phyloP scores from a whole-genome alignment of 2,329 filamentous ascomycete genomes.

The Microsporum ferrugineum region DNA sequence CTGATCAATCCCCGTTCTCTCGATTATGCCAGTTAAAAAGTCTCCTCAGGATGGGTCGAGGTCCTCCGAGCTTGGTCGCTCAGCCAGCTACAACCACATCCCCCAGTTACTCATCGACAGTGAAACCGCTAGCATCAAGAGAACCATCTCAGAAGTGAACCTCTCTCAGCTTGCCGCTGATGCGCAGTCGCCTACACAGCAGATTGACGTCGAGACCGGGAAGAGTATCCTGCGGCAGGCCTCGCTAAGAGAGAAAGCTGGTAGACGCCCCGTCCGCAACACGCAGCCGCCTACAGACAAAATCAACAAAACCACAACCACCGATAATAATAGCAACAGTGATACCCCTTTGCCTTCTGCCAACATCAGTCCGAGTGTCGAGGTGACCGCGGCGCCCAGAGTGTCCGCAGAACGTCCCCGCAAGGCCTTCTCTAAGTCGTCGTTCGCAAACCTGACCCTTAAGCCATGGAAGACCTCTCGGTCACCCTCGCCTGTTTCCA shows the following conservation, averaged over 20 bases:
- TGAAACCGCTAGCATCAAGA: conserved; percentile 32
- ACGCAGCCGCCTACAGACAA: not conserved
- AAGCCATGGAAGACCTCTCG: conserved; percentile 42
- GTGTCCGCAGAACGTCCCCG: conserved; percentile 26
- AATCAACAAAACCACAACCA: not conserved
- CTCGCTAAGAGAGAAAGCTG: conserved; percentile 23
- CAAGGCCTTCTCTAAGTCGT: conserved; percentile 26
- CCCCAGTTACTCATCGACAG: conserved; percentile 30
- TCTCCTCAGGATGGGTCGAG: conserved; percentile 17
- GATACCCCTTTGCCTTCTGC: not conserved
- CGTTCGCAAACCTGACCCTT: conserved; percentile 40
- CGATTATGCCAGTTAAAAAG: conserved; percentile 26
- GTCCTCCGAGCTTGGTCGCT: conserved; percentile 35
- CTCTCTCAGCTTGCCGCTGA: conserved; percentile 28
- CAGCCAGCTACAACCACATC: conserved; percentile 50
- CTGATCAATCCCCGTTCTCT: conserved; percentile 10
- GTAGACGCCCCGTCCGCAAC: not conserved
- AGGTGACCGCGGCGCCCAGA: conserved; percentile 11
- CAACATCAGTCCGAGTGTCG: not conserved
- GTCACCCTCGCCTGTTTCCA: conserved; percentile 33
- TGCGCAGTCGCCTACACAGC: conserved; percentile 20
- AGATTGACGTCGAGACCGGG: conserved; percentile 29
- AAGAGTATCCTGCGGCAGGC: conserved; percentile 34
- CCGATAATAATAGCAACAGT: not conserved
- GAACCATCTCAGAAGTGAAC: conserved; percentile 41